phyloP scores from a whole-genome alignment of 768 basidiomycete species.

The Suillus weaverae region DNA sequence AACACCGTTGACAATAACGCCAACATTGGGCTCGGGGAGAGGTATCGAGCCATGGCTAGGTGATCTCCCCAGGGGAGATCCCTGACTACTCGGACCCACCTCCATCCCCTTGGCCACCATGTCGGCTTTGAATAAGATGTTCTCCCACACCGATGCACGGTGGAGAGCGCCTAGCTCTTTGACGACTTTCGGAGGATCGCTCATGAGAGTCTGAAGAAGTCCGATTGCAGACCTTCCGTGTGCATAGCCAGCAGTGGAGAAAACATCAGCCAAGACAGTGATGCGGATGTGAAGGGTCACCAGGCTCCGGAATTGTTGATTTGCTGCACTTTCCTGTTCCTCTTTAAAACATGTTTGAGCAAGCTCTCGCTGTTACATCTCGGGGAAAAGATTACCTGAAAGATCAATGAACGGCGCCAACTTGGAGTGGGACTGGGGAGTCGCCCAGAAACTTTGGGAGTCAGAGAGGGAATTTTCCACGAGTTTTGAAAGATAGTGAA shows the following conservation, averaged over 20 bases:
- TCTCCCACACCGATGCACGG: slow-evolving; percentile 84
- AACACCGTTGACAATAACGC: slow-evolving; percentile 31
- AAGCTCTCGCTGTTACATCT: not conserved
- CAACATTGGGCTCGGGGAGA: slow-evolving; percentile 40
- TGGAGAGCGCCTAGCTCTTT: slow-evolving; percentile 77
- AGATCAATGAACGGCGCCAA: slow-evolving; percentile 65
- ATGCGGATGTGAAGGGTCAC: slow-evolving; percentile 77
- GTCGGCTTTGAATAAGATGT: slow-evolving; percentile 69
- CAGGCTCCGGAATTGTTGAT: slow-evolving; percentile 68
- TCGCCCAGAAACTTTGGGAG: slow-evolving; percentile 72
- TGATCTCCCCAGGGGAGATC: slow-evolving; percentile 50
- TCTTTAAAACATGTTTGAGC: slow-evolving; percentile 31
- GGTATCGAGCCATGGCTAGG: slow-evolving; percentile 44
- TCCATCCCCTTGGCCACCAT: slow-evolving; percentile 56
- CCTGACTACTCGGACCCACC: slow-evolving; percentile 40
- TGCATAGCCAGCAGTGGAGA: slow-evolving; percentile 77
- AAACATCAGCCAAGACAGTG: slow-evolving; percentile 84
- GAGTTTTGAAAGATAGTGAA: slow-evolving; percentile 66
- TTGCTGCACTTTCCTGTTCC: slow-evolving; percentile 50
- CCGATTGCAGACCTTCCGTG: slow-evolving; percentile 76
- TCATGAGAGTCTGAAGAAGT: slow-evolving; percentile 74
- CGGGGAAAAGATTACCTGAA: slow-evolving; percentile 33
- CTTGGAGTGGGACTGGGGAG: slow-evolving; percentile 54
- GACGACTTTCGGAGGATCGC: slow-evolving; percentile 61
- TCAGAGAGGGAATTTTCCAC: slow-evolving; percentile 69